Base-by-base conservation (phyloP, 805 yeast species). In the Kodamaea hsintzibuensis region DNA sequence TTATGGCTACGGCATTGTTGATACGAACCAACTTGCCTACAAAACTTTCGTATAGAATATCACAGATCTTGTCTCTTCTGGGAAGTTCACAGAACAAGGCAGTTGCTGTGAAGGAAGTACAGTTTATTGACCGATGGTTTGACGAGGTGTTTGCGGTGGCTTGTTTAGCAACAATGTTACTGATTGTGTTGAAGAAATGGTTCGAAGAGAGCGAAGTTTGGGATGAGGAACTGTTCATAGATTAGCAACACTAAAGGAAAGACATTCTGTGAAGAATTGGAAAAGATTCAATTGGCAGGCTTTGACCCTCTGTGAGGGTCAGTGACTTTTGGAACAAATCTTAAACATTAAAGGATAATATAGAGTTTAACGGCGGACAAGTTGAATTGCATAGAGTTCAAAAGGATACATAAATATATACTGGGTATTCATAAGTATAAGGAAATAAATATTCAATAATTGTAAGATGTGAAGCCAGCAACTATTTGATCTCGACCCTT, bases 91-190 rank as follows among this genome's bases (percentile, higher is more conserved):
- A 53, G n/a, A 56, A 62, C 22, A 58, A 60, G 22, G 59, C 62
- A 6, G 56, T 61, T 30, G 58, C 66, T 45, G 63, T 60, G 45
- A 69, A 58, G 49, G 79, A 78, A 57, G 75, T 76, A n/a, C 72
- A 69, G 22, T 80, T 79, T 59, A 73, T 81, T 17, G 84, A 81
- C 55, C 64, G 66, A 17, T 79, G 82, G 82, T 82, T 80, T 57
- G 84, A 81, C 57, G 71, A 78, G 62, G 76, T 81, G 43, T 82
- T 80, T 66, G 81, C 75, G 10, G 42, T 76, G 5, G 68, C 82
- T 9, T 72, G 80, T 57, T 57, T 76, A 2, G 55, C 63, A 1
- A 74, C 82, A 2, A 49, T 64, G 3, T 25, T 63, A 18, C 62
- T 69, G 47, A 52, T 71, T n/a, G 50, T 58, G 1, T 44, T 65